Percentiles rank a stretch among this genome's conserved stretches.
phyloP scores from a whole-genome alignment of 345 rosid genomes.

The Arabidopsis arenosa region DNA sequence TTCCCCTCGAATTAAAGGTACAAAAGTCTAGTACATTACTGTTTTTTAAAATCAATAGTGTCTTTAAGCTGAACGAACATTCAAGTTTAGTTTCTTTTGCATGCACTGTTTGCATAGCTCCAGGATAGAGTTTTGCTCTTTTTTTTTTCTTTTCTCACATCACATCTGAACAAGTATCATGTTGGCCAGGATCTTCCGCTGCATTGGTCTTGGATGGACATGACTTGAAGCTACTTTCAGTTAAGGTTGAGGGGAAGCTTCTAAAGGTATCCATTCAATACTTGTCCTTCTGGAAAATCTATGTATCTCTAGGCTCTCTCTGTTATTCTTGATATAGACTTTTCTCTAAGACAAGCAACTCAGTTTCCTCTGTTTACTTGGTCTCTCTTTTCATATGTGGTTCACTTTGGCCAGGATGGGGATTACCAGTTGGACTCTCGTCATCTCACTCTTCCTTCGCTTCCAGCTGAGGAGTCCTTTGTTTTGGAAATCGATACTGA shows the following conservation, averaged over 20 bases:
- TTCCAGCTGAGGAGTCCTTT: conserved; percentile 65
- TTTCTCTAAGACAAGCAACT: conserved; percentile 12
- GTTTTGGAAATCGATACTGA: conserved; percentile 80
- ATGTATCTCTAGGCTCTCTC: background rate
- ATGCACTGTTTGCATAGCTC: background rate
- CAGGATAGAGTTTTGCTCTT: background rate
- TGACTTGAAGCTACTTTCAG: conserved; percentile 73
- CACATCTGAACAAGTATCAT: conserved; percentile 24
- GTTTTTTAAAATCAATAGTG: background rate
- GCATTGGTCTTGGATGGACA: conserved; percentile 87
- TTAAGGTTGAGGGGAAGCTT: conserved; percentile 69
- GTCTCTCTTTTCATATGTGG: conserved; percentile 1
- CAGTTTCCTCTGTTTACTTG: background rate
- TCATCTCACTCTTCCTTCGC: conserved; percentile 72
- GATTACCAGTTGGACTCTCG: conserved; percentile 68
- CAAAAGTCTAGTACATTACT: background rate
- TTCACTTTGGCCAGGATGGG: conserved; percentile 56
- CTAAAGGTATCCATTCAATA: conserved; percentile 62
- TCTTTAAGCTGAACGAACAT: conserved; percentile 1
- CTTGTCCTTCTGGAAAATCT: background rate
- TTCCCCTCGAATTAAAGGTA: conserved; percentile 84
- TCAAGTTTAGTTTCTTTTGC: background rate
- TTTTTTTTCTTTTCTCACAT: conserved; percentile 2
- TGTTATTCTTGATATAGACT: background rate
- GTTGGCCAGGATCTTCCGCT: conserved; percentile 64